These are phyloP conservation scores for Arctium minus DNA, from an alignment of 129 eudicot genomes.

Conservation along the genomic window DNA sequence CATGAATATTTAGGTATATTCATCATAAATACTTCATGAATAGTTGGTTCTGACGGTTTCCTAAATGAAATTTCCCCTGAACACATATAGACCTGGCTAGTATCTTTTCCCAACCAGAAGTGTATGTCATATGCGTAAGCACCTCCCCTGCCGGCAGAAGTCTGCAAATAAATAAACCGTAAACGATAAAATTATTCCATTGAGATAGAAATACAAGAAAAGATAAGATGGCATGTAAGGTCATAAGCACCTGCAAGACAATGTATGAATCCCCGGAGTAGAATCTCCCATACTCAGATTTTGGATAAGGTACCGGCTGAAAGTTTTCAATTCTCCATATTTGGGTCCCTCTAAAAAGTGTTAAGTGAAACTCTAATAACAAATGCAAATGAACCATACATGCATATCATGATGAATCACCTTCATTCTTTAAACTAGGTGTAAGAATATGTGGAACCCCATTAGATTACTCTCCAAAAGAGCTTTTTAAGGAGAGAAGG, in stretches of 20 bases:
- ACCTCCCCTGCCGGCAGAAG: slow-evolving; percentile 86
- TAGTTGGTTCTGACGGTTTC: background rate
- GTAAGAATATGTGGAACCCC: background rate
- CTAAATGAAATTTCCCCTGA: background rate
- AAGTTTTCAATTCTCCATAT: slow-evolving; percentile 95
- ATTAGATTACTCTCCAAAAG: background rate
- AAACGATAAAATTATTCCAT: background rate
- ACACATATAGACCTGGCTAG: slow-evolving; percentile 63
- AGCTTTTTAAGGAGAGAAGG: background rate
- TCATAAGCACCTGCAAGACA: slow-evolving; percentile 56
- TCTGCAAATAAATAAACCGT: slow-evolving; percentile 40
- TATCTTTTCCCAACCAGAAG: slow-evolving; percentile 96
- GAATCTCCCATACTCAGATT: slow-evolving; percentile 83
- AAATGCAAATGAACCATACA: background rate
- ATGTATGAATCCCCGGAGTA: slow-evolving; percentile 85
- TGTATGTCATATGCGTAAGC: slow-evolving; percentile 67
- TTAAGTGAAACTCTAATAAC: slow-evolving; percentile 48
- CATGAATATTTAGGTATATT: too few relatives aligned
- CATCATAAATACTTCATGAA: background rate
- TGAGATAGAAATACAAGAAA: background rate
- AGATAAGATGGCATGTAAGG: background rate
- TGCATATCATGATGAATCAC: background rate
- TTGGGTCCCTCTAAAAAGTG: slow-evolving; percentile 73
- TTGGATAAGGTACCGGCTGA: slow-evolving; percentile 81
- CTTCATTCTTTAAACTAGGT: background rate